phyloP scores from a whole-genome alignment of 495 filamentous ascomycete species.

The Talaromyces wortmannii region DNA sequence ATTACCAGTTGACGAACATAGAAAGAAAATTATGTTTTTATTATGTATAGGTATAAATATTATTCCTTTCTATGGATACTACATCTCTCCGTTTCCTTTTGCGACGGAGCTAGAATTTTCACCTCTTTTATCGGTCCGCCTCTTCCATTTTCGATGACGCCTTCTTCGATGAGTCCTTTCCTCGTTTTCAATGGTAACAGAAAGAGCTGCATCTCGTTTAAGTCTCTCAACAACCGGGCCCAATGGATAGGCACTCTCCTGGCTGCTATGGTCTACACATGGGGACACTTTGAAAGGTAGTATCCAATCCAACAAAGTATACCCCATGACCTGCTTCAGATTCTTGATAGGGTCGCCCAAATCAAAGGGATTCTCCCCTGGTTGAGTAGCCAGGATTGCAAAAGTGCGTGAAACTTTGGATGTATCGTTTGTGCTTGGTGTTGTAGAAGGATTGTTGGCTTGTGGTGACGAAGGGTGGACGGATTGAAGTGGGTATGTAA shows the following conservation, averaged over 20 bases:
- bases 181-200: not conserved
- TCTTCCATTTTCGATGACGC: not conserved
- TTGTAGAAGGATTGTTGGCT: not conserved
- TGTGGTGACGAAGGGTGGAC: slow-evolving; percentile 2
- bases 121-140: too few relatives aligned
- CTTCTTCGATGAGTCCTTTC: not conserved
- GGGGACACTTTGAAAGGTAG: slow-evolving; percentile 63
- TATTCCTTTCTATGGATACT: too few relatives aligned
- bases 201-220: slow-evolving; percentile 34
- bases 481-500: slow-evolving; percentile 32
- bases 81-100: too few relatives aligned
- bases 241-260: slow-evolving; percentile 37
- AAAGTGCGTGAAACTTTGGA: slow-evolving; percentile 46
- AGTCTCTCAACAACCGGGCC: slow-evolving; percentile 47
- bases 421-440: not conserved
- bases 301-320: slow-evolving; percentile 62
- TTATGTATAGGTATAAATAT: too few relatives aligned
- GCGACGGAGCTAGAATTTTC: too few relatives aligned
- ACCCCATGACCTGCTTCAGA: slow-evolving; percentile 69
- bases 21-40: too few relatives aligned
- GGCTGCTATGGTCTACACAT: slow-evolving; percentile 43
- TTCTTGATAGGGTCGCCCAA: slow-evolving; percentile 56
- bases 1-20: too few relatives aligned
- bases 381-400: slow-evolving; percentile 64
- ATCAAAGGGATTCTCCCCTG: slow-evolving; percentile 76